Evolutionary conservation across 805 yeast genomes (phyloP).

Genomic region (Candida chilensis): DNA sequence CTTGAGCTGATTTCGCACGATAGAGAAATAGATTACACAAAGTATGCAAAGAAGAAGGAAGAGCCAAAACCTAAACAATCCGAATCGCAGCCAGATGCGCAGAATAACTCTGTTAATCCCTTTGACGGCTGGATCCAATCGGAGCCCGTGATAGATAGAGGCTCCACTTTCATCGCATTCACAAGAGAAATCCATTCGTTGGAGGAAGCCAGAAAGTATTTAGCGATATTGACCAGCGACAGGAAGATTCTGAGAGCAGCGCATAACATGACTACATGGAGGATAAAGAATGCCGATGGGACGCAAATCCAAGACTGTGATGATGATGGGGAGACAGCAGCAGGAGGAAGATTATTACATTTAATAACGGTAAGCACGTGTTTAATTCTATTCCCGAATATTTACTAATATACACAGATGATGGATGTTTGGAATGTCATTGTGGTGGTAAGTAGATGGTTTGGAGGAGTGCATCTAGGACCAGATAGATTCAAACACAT

Average conservation of each 20-base stretch:
- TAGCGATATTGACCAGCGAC: conserved; percentile 51
- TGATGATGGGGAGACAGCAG: conserved; percentile 96
- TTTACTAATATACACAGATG: conserved; percentile 23
- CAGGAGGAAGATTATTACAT: conserved; percentile 83
- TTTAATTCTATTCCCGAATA: conserved; percentile 1
- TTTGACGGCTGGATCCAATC: conserved; percentile 71
- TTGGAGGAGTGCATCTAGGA: conserved; percentile 85
- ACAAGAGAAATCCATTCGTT: conserved; percentile 54
- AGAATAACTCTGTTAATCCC: conserved; percentile 32
- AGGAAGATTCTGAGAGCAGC: conserved; percentile 56
- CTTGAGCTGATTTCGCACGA: conserved; percentile 2
- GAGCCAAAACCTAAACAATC: background rate
- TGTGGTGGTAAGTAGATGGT: conserved; percentile 88
- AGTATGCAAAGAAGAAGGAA: conserved; percentile 2
- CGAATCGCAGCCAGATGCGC: conserved; percentile 2
- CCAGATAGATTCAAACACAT: conserved; percentile 94
- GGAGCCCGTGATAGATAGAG: conserved; percentile 74
- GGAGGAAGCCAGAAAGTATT: conserved; percentile 51
- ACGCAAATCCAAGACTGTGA: conserved; percentile 76
- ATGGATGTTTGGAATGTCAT: conserved; percentile 81
- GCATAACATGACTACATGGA: conserved; percentile 85
- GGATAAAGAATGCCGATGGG: conserved; percentile 49
- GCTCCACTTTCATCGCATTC: conserved; percentile 77
- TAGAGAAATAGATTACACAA: background rate
- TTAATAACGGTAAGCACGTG: conserved; percentile 43